Evolutionary conservation across 805 yeast genomes (phyloP).

Genomic region (Limtongia smithiae): DNA sequence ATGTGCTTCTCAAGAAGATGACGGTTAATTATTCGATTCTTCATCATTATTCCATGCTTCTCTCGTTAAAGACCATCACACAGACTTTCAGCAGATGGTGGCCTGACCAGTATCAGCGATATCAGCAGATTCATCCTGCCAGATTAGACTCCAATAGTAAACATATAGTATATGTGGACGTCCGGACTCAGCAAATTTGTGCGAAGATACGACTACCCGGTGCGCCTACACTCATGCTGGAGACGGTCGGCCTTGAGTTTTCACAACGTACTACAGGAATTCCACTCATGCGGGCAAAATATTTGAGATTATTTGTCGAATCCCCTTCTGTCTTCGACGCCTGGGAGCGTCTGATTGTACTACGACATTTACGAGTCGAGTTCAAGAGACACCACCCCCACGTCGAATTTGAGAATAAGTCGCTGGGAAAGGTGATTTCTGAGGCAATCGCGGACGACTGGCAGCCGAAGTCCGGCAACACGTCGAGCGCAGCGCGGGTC

Average conservation of each 20-base stretch:
- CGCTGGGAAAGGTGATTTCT: too few relatives aligned
- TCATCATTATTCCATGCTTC: conserved; percentile 22
- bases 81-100: conserved; percentile 5
- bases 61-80: conserved; percentile 20
- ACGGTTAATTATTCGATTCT: conserved; percentile 30
- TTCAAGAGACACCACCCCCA: conserved; percentile 8
- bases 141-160: too few relatives aligned
- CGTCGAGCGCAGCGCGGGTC: background rate
- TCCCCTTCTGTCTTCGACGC: conserved; percentile 46
- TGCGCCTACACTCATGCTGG: conserved; percentile 47
- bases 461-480: background rate
- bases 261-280: conserved; percentile 33
- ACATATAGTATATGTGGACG: conserved; percentile 32
- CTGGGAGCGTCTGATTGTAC: conserved; percentile 39
- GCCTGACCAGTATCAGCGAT: too few relatives aligned
- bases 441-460: background rate
- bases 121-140: too few relatives aligned
- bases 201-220: conserved; percentile 47
- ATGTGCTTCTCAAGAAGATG: conserved; percentile 29
- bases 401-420: too few relatives aligned
- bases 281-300: conserved; percentile 39
- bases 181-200: conserved; percentile 32
- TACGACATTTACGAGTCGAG: conserved; percentile 32
- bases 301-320: conserved; percentile 46
- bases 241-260: conserved; percentile 40